Evolutionary conservation across 1,139 yeast species (phyloP).

Genomic region (Yamadazyma triangularis): DNA sequence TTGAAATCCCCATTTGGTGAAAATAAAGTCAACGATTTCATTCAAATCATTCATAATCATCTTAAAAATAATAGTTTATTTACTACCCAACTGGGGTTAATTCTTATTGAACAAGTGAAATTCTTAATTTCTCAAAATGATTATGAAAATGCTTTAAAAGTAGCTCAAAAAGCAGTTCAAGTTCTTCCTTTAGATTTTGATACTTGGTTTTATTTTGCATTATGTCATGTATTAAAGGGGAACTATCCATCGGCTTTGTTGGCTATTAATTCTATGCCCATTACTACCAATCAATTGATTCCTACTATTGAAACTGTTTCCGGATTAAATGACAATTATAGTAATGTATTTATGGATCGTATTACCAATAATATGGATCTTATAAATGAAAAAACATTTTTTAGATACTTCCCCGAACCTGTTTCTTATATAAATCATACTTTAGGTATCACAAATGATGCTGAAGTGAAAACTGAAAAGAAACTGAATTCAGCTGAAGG

Average conservation of each 20-base stretch:
- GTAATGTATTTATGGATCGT: conserved; percentile 22
- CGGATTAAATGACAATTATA: conserved; percentile 29
- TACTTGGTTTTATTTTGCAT: conserved; percentile 34
- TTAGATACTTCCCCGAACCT: conserved; percentile 31
- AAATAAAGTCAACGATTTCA: conserved; percentile 23
- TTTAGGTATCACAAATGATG: too few relatives aligned
- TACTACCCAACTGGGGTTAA: conserved; percentile 32
- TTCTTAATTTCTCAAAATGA: conserved; percentile 29
- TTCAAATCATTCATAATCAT: conserved; percentile 23
- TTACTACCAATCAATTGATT: conserved; percentile 12
- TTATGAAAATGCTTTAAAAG: conserved; percentile 22
- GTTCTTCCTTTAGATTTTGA: conserved; percentile 41
- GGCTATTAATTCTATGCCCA: conserved; percentile 34
- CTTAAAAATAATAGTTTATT: conserved; percentile 16
- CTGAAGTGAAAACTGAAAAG: too few relatives aligned
- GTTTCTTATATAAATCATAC: too few relatives aligned
- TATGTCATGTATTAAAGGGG: conserved; percentile 28
- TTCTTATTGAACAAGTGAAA: conserved; percentile 36
- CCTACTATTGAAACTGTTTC: conserved; percentile 18
- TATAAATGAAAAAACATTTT: conserved; percentile 28
- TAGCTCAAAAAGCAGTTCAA: conserved; percentile 29
- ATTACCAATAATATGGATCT: conserved; percentile 19
- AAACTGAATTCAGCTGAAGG: too few relatives aligned
- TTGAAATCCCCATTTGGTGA: conserved; percentile 22
- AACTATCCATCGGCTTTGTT: conserved; percentile 28